Evolutionary conservation across 1,284 basidiomycete species (phyloP).

Genomic region (Puccinia hordei): DNA sequence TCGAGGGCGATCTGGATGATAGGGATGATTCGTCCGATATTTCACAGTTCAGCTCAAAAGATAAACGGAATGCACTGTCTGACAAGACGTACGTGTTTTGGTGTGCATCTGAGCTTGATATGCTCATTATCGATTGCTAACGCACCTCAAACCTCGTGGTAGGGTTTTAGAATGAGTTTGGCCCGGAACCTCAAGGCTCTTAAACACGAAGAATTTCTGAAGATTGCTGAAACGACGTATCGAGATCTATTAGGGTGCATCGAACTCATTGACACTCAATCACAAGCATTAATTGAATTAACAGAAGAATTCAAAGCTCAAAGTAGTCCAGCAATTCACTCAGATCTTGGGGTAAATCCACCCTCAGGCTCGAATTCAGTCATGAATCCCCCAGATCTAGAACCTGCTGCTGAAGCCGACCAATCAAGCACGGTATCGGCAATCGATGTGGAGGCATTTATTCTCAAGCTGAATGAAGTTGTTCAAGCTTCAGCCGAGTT

Average conservation of each 20-base stretch:
- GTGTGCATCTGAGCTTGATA: constrained; percentile 52
- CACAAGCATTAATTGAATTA: constrained; percentile 59
- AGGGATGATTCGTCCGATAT: constrained; percentile 27
- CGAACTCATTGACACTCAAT: constrained; percentile 72
- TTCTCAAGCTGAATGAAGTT: constrained; percentile 71
- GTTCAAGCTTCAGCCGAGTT: constrained; percentile 79
- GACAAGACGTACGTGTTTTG: constrained; percentile 55
- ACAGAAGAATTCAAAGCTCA: constrained; percentile 15
- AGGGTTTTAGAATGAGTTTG: constrained; percentile 57
- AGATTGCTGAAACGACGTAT: constrained; percentile 69
- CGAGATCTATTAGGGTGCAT: constrained; percentile 70
- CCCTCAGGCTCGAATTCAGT: constrained; percentile 10
- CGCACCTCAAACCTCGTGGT: constrained; percentile 34
- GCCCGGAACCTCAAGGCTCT: constrained; percentile 69
- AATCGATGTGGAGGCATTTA: constrained; percentile 60
- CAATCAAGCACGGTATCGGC: constrained; percentile 50
- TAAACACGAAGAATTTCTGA: constrained; percentile 71
- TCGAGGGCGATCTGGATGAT: constrained; percentile 45
- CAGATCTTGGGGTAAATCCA: constrained; percentile 39
- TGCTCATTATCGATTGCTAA: constrained; percentile 8
- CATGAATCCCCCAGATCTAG: constrained; percentile 5
- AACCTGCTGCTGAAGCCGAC: neutral
- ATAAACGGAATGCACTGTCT: constrained; percentile 29
- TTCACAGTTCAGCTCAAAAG: constrained; percentile 24
- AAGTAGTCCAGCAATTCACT: neutral